These are phyloP conservation scores for Xylaria curta DNA, from an alignment of 495 filamentous ascomycete species.

Conservation along the genomic window DNA sequence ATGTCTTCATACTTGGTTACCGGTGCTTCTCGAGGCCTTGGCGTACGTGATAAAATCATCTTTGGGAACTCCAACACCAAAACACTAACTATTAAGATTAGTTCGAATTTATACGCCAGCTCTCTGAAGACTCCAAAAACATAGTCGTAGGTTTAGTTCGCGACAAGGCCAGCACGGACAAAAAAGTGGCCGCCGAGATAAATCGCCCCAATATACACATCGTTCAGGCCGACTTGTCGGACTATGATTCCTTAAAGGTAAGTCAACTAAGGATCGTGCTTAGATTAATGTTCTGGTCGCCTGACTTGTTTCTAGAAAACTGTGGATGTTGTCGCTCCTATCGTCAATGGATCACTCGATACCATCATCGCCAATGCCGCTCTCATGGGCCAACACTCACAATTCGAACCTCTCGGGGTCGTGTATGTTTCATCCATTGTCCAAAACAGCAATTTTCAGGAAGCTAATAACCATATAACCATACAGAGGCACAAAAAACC, in stretches of 20 bases:
- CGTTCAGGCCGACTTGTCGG: slow-evolving; percentile 53
- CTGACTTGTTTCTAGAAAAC: slow-evolving; percentile 40
- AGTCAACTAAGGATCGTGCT: neutral
- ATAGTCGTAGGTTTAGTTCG: slow-evolving; percentile 49
- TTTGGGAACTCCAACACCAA: slow-evolving; percentile 3
- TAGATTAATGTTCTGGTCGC: neutral
- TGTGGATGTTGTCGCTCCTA: slow-evolving; percentile 39
- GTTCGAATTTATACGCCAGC: slow-evolving; percentile 46
- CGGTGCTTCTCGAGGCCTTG: slow-evolving; percentile 44
- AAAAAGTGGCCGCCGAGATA: slow-evolving; percentile 43
- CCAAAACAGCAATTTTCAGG: slow-evolving; percentile 13
- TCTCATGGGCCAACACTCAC: slow-evolving; percentile 23
- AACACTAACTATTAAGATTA: slow-evolving; percentile 26
- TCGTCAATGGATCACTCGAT: slow-evolving; percentile 53
- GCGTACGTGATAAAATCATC: slow-evolving; percentile 33
- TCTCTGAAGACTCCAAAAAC: slow-evolving; percentile 38
- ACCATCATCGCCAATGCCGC: slow-evolving; percentile 61
- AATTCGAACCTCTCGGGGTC: slow-evolving; percentile 22
- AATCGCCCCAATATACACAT: slow-evolving; percentile 51
- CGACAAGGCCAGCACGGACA: slow-evolving; percentile 39
- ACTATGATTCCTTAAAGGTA: slow-evolving; percentile 48
- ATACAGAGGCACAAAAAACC: slow-evolving; percentile 35
- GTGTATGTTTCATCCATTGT: slow-evolving; percentile 31
- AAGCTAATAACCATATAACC: slow-evolving; percentile 26
- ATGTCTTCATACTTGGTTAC: slow-evolving; percentile 48